Conservation (phyloP, 2,329 filamentous ascomycete species). For the Aureobasidium sp. region DNA sequence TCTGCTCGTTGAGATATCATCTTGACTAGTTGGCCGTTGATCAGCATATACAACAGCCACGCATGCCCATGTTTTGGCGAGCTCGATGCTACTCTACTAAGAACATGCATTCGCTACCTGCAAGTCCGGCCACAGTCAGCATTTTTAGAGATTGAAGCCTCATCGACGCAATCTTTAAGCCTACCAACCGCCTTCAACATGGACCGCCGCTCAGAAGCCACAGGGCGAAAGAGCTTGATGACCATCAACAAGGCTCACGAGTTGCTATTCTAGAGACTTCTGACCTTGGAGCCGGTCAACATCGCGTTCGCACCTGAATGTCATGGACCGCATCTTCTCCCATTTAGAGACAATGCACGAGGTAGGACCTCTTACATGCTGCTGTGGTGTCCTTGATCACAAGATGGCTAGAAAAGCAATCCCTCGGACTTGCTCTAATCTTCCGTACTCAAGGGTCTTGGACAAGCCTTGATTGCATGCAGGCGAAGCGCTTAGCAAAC, state of each 20-base stretch:
- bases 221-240: not conserved
- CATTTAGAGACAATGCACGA: not conserved
- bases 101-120: too few relatives aligned
- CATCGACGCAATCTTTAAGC: too few relatives aligned
- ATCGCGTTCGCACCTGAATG: not conserved
- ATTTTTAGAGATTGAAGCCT: too few relatives aligned
- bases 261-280: not conserved
- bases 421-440: not conserved
- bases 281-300: not conserved
- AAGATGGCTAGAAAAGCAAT: not conserved
- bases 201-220: not conserved
- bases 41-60: not conserved
- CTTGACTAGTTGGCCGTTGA: not conserved
- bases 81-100: too few relatives aligned
- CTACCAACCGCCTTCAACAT: not conserved
- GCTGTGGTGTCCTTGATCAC: not conserved
- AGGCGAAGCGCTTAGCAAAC: not conserved
- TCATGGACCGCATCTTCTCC: not conserved
- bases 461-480: slow-evolving; percentile 2
- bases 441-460: not conserved
- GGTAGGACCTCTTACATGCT: not conserved
- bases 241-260: not conserved
- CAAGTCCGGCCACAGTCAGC: too few relatives aligned
- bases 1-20: not conserved
- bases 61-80: not conserved